phyloP scores from a whole-genome alignment of 2,329 filamentous ascomycete species.

The Claviceps digitariae region DNA sequence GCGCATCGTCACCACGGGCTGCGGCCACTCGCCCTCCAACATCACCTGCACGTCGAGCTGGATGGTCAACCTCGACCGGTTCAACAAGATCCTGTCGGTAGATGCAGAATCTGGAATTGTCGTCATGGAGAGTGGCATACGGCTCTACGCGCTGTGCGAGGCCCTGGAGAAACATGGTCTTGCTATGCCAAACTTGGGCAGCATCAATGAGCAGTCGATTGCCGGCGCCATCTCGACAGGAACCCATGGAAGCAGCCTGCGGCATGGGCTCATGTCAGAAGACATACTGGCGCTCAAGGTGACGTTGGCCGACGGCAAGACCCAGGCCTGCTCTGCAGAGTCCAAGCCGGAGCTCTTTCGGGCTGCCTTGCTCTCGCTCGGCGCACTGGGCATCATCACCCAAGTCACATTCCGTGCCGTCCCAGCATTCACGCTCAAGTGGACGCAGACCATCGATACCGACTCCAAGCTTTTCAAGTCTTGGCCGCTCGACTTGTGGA shows the following conservation, averaged over 20 bases:
- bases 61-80: slow-evolving; percentile 86
- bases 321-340: slow-evolving; percentile 54
- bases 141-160: slow-evolving; percentile 59
- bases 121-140: slow-evolving; percentile 77
- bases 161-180: slow-evolving; percentile 63
- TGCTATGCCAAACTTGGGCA: slow-evolving; percentile 83
- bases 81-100: slow-evolving; percentile 57
- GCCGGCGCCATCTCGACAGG: slow-evolving; percentile 86
- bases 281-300: slow-evolving; percentile 62
- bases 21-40: slow-evolving; percentile 81
- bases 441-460: slow-evolving; percentile 66
- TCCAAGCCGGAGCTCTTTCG: slow-evolving; percentile 71
- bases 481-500: slow-evolving; percentile 71
- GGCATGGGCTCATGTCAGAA: slow-evolving; percentile 74
- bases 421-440: slow-evolving; percentile 70
- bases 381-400: slow-evolving; percentile 79
- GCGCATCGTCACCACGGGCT: slow-evolving; percentile 75
- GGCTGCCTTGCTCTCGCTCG: slow-evolving; percentile 74
- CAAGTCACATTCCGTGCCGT: slow-evolving; percentile 78
- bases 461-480: slow-evolving; percentile 54
- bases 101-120: slow-evolving; percentile 53
- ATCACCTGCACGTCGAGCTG: slow-evolving; percentile 88
- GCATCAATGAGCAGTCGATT: slow-evolving; percentile 88
- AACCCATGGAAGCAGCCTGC: slow-evolving; percentile 79
- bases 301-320: slow-evolving; percentile 67